These are phyloP conservation scores for Quercus tomentella DNA, from an alignment of 331 rosid species.

Conservation along the genomic window DNA sequence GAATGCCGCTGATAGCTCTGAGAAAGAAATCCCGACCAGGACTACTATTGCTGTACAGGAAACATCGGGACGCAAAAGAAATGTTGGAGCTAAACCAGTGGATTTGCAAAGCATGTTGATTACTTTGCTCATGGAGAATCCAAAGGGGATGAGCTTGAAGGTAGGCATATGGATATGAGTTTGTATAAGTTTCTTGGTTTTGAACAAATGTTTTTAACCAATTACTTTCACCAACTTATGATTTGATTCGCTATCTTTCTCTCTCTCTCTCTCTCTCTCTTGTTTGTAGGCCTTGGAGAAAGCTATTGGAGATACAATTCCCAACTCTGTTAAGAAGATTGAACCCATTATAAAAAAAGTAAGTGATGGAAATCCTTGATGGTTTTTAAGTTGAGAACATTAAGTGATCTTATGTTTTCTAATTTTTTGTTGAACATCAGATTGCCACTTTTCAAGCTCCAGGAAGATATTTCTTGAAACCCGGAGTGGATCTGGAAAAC, in stretches of 20 bases:
- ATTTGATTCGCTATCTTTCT: background rate
- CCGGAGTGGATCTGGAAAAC: slow-evolving; percentile 62
- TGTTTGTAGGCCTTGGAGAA: slow-evolving; percentile 74
- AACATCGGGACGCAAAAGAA: slow-evolving; percentile 53
- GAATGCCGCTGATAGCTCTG: slow-evolving; percentile 39
- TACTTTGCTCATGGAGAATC: slow-evolving; percentile 71
- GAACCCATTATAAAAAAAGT: slow-evolving; percentile 79
- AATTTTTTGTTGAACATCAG: slow-evolving; percentile 54
- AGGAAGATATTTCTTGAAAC: slow-evolving; percentile 68
- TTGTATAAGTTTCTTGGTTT: slow-evolving; percentile 6
- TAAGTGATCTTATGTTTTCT: slow-evolving; percentile 27
- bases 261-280: slow-evolving; percentile 9
- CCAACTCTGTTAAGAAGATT: slow-evolving; percentile 61
- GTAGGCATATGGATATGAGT: slow-evolving; percentile 27
- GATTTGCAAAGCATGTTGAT: slow-evolving; percentile 70
- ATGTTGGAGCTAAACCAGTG: slow-evolving; percentile 45
- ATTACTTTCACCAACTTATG: slow-evolving; percentile 9
- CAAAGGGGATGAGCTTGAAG: slow-evolving; percentile 80
- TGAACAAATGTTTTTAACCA: slow-evolving; percentile 2
- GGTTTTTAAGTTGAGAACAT: slow-evolving; percentile 18
- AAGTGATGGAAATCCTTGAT: slow-evolving; percentile 33
- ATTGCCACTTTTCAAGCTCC: slow-evolving; percentile 76
- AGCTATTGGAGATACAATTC: slow-evolving; percentile 71
- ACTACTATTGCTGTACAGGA: slow-evolving; percentile 39
- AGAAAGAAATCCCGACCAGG: slow-evolving; percentile 53